A percentile compares a stretch with the other conserved stretches of the same genome.
Evolutionary conservation across 352 stramenopile genomes (phyloP).

Genomic region (Globisporangium camurandrum): DNA sequence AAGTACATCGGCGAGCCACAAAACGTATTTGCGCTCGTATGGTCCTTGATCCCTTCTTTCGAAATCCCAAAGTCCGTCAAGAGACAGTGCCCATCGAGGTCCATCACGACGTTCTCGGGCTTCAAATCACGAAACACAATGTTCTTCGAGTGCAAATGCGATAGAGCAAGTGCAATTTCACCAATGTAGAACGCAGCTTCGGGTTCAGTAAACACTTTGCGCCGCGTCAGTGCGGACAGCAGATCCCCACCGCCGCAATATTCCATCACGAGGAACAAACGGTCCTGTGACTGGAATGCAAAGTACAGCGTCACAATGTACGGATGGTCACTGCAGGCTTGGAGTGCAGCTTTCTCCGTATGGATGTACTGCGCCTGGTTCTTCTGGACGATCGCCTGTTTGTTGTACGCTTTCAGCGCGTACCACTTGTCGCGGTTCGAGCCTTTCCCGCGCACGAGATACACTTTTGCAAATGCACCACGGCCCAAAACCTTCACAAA

Average conservation of each 20-base stretch:
- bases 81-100: constrained; percentile 72
- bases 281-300: constrained; percentile 80
- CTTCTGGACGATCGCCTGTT: constrained; percentile 84
- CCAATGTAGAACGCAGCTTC: constrained; percentile 83
- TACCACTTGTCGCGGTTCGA: constrained; percentile 86
- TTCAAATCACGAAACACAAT: constrained; percentile 87
- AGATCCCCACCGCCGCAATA: constrained; percentile 79
- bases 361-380: constrained; percentile 86
- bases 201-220: constrained; percentile 72
- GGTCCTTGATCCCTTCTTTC: constrained; percentile 82
- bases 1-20: constrained; percentile 85
- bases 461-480: constrained; percentile 81
- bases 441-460: constrained; percentile 74
- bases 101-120: constrained; percentile 83
- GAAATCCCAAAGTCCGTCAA: constrained; percentile 85
- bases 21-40: constrained; percentile 82
- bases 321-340: constrained; percentile 79
- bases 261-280: constrained; percentile 82
- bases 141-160: constrained; percentile 80
- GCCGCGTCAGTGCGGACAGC: constrained; percentile 65
- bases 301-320: constrained; percentile 85
- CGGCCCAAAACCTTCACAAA: constrained; percentile 82
- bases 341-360: constrained; percentile 74
- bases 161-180: constrained; percentile 73
- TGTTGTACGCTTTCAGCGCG: constrained; percentile 85